Evolutionary conservation across 2,329 filamentous ascomycete genomes (phyloP).

Genomic region (Colletotrichum sojae): DNA sequence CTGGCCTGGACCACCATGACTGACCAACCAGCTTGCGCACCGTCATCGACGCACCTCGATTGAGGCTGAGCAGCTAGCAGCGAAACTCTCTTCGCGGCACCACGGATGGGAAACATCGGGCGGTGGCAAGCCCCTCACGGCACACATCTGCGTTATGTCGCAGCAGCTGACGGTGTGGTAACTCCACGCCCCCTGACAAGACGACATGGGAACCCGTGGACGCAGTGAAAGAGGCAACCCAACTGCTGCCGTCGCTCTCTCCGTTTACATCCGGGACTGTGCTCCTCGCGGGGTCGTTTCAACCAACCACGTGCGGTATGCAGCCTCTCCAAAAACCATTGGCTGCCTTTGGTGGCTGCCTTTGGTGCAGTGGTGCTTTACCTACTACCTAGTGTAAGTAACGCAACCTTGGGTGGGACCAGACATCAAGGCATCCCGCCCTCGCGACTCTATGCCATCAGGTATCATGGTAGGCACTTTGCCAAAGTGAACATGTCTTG

Average conservation of each 20-base stretch:
- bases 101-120: constrained; percentile 18
- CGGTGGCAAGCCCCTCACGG: constrained; percentile 30
- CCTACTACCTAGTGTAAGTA: not conserved
- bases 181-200: too few species aligned
- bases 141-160: not conserved
- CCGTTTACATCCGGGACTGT: constrained; percentile 7
- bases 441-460: too few species aligned
- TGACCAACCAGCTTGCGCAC: constrained; percentile 5
- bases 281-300: constrained; percentile 12
- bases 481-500: constrained; percentile 4
- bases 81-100: constrained; percentile 36
- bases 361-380: constrained; percentile 1
- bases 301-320: constrained; percentile 26
- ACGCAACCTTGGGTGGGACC: not conserved
- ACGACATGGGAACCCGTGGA: too few species aligned
- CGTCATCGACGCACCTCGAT: constrained; percentile 14
- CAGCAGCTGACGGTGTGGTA: not conserved
- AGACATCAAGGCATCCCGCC: not conserved
- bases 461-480: too few species aligned
- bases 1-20: not conserved
- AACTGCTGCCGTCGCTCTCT: not conserved
- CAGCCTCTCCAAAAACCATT: constrained; percentile 1
- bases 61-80: constrained; percentile 36
- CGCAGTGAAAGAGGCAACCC: not conserved
- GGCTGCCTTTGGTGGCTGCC: constrained; percentile 6